Evolutionary conservation across 2,329 filamentous ascomycete genomes (phyloP).

Genomic region (Scleromitrula shiraiana): DNA sequence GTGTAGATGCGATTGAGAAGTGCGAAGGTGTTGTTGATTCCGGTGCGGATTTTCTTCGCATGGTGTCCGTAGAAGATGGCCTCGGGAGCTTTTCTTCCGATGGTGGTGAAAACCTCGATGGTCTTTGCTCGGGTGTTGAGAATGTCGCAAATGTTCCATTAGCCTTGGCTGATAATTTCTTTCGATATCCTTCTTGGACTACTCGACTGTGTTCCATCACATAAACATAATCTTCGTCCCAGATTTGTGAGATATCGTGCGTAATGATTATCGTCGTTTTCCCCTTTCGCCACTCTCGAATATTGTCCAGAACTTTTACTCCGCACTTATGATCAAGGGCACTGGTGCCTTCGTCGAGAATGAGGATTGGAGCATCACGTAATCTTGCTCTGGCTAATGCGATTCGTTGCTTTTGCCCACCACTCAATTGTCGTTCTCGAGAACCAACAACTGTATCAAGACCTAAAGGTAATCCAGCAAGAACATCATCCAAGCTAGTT

Average conservation of each 20-base stretch:
- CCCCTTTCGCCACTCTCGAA: constrained; percentile 66
- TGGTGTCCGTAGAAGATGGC: too few relatives aligned
- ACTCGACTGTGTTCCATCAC: constrained; percentile 64
- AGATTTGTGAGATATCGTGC: constrained; percentile 75
- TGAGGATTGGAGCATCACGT: constrained; percentile 68
- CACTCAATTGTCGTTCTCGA: constrained; percentile 66
- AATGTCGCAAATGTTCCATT: constrained; percentile 42
- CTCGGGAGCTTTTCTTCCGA: too few relatives aligned
- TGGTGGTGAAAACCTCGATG: too few relatives aligned
- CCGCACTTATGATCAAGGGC: constrained; percentile 71
- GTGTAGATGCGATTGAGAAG: constrained; percentile 3
- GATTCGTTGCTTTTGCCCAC: constrained; percentile 76
- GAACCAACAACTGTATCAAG: constrained; percentile 64
- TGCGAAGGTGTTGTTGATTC: constrained; percentile 10
- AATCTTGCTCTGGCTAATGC: constrained; percentile 72
- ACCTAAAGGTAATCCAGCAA: constrained; percentile 59
- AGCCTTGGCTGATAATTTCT: constrained; percentile 40
- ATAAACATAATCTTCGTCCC: constrained; percentile 66
- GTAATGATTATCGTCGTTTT: constrained; percentile 93
- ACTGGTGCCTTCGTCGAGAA: constrained; percentile 85
- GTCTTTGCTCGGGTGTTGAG: constrained; percentile 18
- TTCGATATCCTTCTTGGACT: constrained; percentile 59
- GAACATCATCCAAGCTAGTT: constrained; percentile 60
- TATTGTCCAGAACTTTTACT: constrained; percentile 60
- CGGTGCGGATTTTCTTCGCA: constrained; percentile 14